Evolutionary conservation across 2,329 filamentous ascomycete species (phyloP).

Genomic region (Ascochyta rabiei): DNA sequence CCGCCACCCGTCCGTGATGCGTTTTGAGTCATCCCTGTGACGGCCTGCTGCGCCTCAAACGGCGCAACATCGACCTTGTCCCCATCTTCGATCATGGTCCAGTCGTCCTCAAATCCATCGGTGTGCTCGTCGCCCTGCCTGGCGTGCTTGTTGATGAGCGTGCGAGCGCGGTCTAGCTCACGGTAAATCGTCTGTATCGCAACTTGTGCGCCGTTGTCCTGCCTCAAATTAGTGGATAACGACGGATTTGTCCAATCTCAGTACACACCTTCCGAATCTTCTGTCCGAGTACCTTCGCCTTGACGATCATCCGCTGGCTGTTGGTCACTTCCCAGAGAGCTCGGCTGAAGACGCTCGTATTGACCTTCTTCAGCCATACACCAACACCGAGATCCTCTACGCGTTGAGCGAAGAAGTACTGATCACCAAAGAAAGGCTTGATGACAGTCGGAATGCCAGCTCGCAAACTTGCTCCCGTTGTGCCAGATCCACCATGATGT

Average conservation of each 20-base stretch:
- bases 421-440: constrained; percentile 96
- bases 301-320: constrained; percentile 87
- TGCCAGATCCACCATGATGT: constrained; percentile 93
- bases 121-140: constrained; percentile 45
- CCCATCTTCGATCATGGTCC: constrained; percentile 81
- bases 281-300: constrained; percentile 81
- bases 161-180: constrained; percentile 90
- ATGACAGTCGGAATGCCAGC: constrained; percentile 94
- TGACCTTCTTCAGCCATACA: constrained; percentile 86
- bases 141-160: constrained; percentile 71
- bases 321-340: constrained; percentile 92
- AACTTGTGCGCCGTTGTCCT: constrained; percentile 89
- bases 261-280: constrained; percentile 79
- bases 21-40: constrained; percentile 32
- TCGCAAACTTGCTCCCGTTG: constrained; percentile 88
- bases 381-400: constrained; percentile 95
- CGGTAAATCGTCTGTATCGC: constrained; percentile 94
- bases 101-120: constrained; percentile 79
- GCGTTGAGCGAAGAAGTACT: constrained; percentile 91
- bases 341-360: constrained; percentile 81
- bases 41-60: constrained; percentile 30
- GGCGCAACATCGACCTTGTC: constrained; percentile 45
- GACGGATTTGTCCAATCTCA: constrained; percentile 28
- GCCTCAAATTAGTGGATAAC: constrained; percentile 18
- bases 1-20: constrained; percentile 28